Percentiles rank a stretch among this genome's conserved stretches.
Conservation (phyloP, 1,139 yeast genomes). For the Taphrina communis region DNA sequence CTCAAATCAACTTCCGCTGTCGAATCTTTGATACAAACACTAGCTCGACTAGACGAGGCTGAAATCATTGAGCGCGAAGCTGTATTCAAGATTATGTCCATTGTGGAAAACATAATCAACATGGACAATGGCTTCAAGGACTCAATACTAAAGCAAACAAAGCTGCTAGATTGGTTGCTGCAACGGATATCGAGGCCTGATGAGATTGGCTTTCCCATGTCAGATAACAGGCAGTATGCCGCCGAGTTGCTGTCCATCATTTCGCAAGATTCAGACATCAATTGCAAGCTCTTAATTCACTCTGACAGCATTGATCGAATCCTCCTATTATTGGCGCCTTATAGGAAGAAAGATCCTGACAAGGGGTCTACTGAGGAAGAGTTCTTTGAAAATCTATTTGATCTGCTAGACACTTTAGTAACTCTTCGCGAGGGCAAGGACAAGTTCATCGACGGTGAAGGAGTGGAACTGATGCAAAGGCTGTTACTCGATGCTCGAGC, state of each 20-base stretch:
- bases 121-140: constrained; percentile 41
- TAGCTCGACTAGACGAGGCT: constrained; percentile 45
- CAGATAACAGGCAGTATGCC: constrained; percentile 47
- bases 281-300: constrained; percentile 37
- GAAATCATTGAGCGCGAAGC: constrained; percentile 41
- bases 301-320: constrained; percentile 46
- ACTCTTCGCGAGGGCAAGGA: constrained; percentile 46
- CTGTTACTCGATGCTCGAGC: constrained; percentile 46
- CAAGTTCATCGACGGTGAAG: constrained; percentile 50
- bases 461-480: constrained; percentile 50
- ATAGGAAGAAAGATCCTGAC: constrained; percentile 45
- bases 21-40: constrained; percentile 43
- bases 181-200: constrained; percentile 43
- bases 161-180: constrained; percentile 46
- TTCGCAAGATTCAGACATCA: constrained; percentile 40
- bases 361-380: constrained; percentile 49
- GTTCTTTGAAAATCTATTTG: constrained; percentile 48
- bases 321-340: constrained; percentile 46
- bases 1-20: constrained; percentile 41
- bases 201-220: constrained; percentile 41
- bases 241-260: constrained; percentile 49
- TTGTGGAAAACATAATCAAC: constrained; percentile 45
- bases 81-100: constrained; percentile 33
- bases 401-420: constrained; percentile 47
- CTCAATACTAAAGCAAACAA: constrained; percentile 40